Evolutionary conservation across 495 filamentous ascomycete species (phyloP).

Genomic region (Aspergillus conjunctus): DNA sequence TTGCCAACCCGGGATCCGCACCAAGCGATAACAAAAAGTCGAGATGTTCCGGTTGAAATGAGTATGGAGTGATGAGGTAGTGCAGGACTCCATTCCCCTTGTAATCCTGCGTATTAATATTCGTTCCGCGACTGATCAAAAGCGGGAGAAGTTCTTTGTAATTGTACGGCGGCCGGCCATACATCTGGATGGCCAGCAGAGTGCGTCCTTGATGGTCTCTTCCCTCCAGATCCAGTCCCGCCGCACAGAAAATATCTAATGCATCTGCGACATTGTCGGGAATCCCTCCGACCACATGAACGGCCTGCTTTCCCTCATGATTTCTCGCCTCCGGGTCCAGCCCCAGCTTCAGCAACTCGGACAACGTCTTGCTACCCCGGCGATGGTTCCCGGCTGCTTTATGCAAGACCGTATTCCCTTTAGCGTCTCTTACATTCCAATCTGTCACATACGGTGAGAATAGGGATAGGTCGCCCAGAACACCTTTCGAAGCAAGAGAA

Average conservation of each 20-base stretch:
- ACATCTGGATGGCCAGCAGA: slow-evolving; percentile 18
- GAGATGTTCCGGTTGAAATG: neutral
- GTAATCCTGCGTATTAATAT: slow-evolving; percentile 28
- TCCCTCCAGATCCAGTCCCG: slow-evolving; percentile 27
- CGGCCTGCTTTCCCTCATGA: slow-evolving; percentile 18
- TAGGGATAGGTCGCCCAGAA: slow-evolving; percentile 2
- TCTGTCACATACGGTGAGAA: slow-evolving; percentile 12
- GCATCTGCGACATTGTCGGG: slow-evolving; percentile 12
- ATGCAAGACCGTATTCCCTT: slow-evolving; percentile 29
- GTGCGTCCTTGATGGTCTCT: slow-evolving; percentile 27
- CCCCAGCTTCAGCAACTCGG: slow-evolving; percentile 19
- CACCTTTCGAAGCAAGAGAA: neutral
- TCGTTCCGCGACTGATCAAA: slow-evolving; percentile 21
- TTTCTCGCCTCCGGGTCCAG: slow-evolving; percentile 24
- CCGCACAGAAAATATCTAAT: slow-evolving; percentile 23
- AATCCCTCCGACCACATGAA: slow-evolving; percentile 15
- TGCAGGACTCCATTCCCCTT: slow-evolving; percentile 26
- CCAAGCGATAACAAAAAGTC: slow-evolving; percentile 19
- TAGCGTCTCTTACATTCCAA: slow-evolving; percentile 21
- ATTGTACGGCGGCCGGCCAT: slow-evolving; percentile 14
- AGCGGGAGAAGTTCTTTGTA: slow-evolving; percentile 10
- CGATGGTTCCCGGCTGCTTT: slow-evolving; percentile 16
- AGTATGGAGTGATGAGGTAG: slow-evolving; percentile 12
- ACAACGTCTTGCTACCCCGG: slow-evolving; percentile 8
- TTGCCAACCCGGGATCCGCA: slow-evolving; percentile 18